These are phyloP conservation scores for Clitoria ternatea DNA, from an alignment of 306 rosid genomes.

Conservation along the genomic window DNA sequence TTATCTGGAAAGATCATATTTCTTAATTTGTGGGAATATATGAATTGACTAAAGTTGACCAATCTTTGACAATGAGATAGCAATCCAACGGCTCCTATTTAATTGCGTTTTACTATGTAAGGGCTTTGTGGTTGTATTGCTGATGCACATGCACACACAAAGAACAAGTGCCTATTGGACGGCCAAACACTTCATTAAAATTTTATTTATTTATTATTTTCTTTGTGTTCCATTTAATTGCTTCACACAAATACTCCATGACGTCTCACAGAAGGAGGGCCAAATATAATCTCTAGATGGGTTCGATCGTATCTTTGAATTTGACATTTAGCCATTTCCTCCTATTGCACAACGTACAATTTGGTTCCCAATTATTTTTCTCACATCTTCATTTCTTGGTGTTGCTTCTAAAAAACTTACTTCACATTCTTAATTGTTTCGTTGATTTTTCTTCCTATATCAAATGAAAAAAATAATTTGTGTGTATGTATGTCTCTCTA, in stretches of 20 bases:
- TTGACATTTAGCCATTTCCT: constrained; percentile 23
- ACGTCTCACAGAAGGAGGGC: constrained; percentile 16
- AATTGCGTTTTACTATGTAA: not conserved
- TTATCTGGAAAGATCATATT: too few relatives aligned
- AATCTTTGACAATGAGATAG: constrained; percentile 33
- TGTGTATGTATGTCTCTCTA: too few relatives aligned
- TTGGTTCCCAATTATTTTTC: constrained; percentile 7
- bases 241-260: constrained; percentile 21
- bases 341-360: constrained; percentile 22
- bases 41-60: constrained; percentile 47
- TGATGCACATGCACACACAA: constrained; percentile 25
- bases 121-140: constrained; percentile 37
- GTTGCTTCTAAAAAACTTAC: not conserved
- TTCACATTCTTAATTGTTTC: too few relatives aligned
- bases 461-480: too few relatives aligned
- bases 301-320: constrained; percentile 51
- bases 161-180: constrained; percentile 27
- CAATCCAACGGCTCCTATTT: constrained; percentile 38
- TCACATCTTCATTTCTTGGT: not conserved
- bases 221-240: not conserved
- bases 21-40: too few relatives aligned
- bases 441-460: too few relatives aligned
- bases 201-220: not conserved
- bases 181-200: not conserved
- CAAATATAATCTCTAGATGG: constrained; percentile 27